Conservation (phyloP, 2,329 filamentous ascomycete species). For the Pseudogymnoascus sp. region DNA sequence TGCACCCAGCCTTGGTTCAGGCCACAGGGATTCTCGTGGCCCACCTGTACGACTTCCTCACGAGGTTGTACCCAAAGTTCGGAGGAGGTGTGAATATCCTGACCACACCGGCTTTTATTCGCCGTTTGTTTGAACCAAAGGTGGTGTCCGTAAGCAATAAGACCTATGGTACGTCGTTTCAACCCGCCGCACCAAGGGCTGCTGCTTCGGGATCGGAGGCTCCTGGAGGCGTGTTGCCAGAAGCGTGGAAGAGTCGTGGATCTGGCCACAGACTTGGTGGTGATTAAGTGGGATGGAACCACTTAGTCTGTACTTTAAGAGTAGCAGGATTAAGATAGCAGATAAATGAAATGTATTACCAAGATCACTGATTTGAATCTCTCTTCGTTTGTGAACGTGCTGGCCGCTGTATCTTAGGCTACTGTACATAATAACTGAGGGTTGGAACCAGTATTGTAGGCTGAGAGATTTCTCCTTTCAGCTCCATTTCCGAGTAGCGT, state of each 20-base stretch:
- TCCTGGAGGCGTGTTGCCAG: constrained; percentile 46
- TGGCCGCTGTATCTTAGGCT: neutral
- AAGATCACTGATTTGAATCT: neutral
- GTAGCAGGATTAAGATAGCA: neutral
- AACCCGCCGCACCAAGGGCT: constrained; percentile 30
- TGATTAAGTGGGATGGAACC: constrained; percentile 17
- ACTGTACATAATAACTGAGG: neutral
- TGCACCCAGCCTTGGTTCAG: constrained; percentile 51
- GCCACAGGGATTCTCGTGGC: constrained; percentile 76
- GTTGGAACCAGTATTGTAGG: neutral
- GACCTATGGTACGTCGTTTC: constrained; percentile 56
- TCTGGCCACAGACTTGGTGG: constrained; percentile 55
- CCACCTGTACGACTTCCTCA: constrained; percentile 85
- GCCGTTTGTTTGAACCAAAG: constrained; percentile 52
- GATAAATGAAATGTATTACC: neutral
- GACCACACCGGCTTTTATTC: constrained; percentile 65
- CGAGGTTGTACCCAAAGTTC: constrained; percentile 79
- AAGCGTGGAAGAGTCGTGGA: constrained; percentile 58
- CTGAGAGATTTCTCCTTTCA: neutral
- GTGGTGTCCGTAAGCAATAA: constrained; percentile 41
- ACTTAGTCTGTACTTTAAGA: neutral
- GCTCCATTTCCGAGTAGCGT: neutral
- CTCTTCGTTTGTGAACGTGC: neutral
- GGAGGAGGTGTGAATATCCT: constrained; percentile 75
- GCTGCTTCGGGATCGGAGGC: constrained; percentile 37